These are phyloP conservation scores for Cladosporium velox DNA, from an alignment of 2,329 filamentous ascomycete species.

Conservation along the genomic window DNA sequence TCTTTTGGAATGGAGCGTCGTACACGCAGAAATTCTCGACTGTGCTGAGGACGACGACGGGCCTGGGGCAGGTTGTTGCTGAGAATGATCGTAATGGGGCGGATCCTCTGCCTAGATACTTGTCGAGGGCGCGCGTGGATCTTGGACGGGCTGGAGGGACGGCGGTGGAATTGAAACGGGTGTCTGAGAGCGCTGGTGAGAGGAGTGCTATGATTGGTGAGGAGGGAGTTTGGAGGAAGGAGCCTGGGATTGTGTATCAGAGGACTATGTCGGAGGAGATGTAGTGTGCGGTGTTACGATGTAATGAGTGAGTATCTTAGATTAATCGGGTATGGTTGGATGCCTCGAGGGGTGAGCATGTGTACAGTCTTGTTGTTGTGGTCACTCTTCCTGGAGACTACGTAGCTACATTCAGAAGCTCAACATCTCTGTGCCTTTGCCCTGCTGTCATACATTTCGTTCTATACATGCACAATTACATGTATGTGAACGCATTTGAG, in stretches of 20 bases:
- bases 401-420: background rate
- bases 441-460: background rate
- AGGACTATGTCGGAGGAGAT: background rate
- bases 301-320: background rate
- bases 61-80: background rate
- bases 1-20: slow-evolving; percentile 21
- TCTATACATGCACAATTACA: background rate
- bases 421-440: background rate
- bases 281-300: background rate
- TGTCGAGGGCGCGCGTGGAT: background rate
- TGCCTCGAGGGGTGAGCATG: background rate
- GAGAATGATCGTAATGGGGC: slow-evolving; percentile 6
- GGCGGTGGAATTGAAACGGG: background rate
- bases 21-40: slow-evolving; percentile 28
- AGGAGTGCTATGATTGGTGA: background rate
- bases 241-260: background rate
- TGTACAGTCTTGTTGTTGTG: background rate
- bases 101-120: slow-evolving; percentile 15
- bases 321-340: background rate
- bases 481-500: background rate
- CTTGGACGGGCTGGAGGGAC: background rate
- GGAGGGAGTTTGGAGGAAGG: background rate
- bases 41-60: slow-evolving; percentile 22
- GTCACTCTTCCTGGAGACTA: background rate
- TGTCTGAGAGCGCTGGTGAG: background rate